Percentiles rank a stretch among this genome's conserved stretches.
Conservation (phyloP, 345 rosid species). For the Raphanus raphanistrum region DNA sequence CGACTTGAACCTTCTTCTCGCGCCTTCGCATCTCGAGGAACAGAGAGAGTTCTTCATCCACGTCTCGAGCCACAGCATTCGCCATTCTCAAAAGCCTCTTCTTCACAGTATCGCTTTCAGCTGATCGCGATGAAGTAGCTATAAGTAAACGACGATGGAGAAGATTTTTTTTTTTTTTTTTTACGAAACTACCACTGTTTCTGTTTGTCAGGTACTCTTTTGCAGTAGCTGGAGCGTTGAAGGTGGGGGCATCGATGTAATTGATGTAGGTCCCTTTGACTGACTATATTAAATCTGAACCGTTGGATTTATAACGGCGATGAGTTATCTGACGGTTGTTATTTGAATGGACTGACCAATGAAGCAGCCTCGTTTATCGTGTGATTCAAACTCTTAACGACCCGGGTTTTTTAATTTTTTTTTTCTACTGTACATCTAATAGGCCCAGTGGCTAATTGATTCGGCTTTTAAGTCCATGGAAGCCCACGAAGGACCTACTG, state of each 20-base stretch:
- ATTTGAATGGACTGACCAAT: slow-evolving; percentile 29
- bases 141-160: not conserved
- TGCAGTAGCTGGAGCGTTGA: slow-evolving; percentile 30
- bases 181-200: slow-evolving; percentile 30
- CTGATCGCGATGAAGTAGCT: not conserved
- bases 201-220: slow-evolving; percentile 10
- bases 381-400: slow-evolving; percentile 30
- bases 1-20: slow-evolving; percentile 57
- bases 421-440: not conserved
- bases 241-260: slow-evolving; percentile 26
- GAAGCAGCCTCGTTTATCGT: slow-evolving; percentile 36
- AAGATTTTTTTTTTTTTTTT: not conserved
- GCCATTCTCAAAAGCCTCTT: slow-evolving; percentile 23
- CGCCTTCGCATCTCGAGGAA: slow-evolving; percentile 80
- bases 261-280: slow-evolving; percentile 21
- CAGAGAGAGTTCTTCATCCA: slow-evolving; percentile 73
- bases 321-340: slow-evolving; percentile 27
- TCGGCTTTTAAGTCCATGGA: not conserved
- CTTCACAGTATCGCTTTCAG: not conserved
- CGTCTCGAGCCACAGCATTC: slow-evolving; percentile 50
- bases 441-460: not conserved
- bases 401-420: not conserved
- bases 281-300: not conserved
- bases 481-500: not conserved
- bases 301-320: slow-evolving; percentile 31